Evolutionary conservation across 2,329 filamentous ascomycete species (phyloP).

Genomic region (Dendryphion nanum): DNA sequence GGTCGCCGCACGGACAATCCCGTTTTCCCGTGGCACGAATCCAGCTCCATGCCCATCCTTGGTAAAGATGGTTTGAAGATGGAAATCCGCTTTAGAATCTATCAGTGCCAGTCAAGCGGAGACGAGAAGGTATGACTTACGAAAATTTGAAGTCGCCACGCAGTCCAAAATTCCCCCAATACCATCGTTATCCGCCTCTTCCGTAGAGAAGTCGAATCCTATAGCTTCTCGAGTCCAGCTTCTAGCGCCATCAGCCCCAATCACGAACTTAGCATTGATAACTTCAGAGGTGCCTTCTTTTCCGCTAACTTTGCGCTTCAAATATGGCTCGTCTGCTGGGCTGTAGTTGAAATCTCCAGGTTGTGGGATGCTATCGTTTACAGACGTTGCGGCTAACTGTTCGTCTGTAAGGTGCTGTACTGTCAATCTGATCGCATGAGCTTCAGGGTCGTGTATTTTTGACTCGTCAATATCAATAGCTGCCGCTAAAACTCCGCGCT

Average conservation of each 20-base stretch:
- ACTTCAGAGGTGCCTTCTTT: slow-evolving; percentile 5
- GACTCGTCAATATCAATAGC: background rate
- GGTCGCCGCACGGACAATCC: background rate
- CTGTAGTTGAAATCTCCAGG: background rate
- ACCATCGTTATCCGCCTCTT: background rate
- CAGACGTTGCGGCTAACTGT: background rate
- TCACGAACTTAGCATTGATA: slow-evolving; percentile 24
- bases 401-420: background rate
- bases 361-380: background rate
- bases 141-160: background rate
- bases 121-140: background rate
- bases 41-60: background rate
- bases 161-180: background rate
- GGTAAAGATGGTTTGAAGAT: background rate
- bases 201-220: background rate
- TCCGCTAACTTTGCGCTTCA: background rate
- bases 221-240: slow-evolving; percentile 4
- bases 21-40: background rate
- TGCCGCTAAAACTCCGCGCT: background rate
- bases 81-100: background rate
- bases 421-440: background rate
- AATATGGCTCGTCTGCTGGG: background rate
- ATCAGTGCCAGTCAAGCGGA: background rate
- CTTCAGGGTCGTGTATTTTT: background rate
- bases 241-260: slow-evolving; percentile 32